These are phyloP conservation scores for Drosera spatulata DNA, from an alignment of 179 eudicot species.

Conservation along the genomic window DNA sequence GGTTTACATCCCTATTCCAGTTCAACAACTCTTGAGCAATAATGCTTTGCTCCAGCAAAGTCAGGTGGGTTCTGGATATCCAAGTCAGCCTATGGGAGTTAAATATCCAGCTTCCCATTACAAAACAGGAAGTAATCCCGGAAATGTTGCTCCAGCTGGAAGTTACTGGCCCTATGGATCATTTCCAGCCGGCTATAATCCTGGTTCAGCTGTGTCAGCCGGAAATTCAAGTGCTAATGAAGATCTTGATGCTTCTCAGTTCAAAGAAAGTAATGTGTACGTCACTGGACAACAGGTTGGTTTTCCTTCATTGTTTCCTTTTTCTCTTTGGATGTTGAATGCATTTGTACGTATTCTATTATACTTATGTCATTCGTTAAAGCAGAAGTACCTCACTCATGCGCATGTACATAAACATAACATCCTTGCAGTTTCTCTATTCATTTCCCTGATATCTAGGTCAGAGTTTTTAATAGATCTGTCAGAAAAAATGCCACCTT, in stretches of 20 bases:
- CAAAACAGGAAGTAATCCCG: conserved; percentile 50
- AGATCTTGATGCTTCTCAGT: conserved; percentile 52
- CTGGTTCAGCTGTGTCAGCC: conserved; percentile 32
- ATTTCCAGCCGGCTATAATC: conserved; percentile 35
- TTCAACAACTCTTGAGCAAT: conserved; percentile 65
- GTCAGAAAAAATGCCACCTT: too few species aligned
- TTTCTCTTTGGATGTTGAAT: not conserved
- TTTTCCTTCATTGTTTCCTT: not conserved
- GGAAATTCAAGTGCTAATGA: conserved; percentile 57
- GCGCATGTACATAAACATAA: too few species aligned
- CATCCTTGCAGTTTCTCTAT: too few species aligned
- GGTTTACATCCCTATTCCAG: conserved; percentile 52
- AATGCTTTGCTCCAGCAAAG: conserved; percentile 67
- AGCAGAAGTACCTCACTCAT: too few species aligned
- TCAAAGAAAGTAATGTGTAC: conserved; percentile 63
- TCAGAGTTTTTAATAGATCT: too few species aligned
- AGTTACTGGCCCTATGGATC: conserved; percentile 60
- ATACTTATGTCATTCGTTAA: too few species aligned
- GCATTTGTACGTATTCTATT: too few species aligned
- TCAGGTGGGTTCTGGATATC: conserved; percentile 56
- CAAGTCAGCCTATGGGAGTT: conserved; percentile 32
- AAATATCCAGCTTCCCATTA: conserved; percentile 67
- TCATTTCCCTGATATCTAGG: too few species aligned
- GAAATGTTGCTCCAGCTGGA: conserved; percentile 41
- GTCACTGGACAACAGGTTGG: conserved; percentile 72